Base-by-base conservation (phyloP, 208 protist genomes). In the Angomonas ambiguus region DNA sequence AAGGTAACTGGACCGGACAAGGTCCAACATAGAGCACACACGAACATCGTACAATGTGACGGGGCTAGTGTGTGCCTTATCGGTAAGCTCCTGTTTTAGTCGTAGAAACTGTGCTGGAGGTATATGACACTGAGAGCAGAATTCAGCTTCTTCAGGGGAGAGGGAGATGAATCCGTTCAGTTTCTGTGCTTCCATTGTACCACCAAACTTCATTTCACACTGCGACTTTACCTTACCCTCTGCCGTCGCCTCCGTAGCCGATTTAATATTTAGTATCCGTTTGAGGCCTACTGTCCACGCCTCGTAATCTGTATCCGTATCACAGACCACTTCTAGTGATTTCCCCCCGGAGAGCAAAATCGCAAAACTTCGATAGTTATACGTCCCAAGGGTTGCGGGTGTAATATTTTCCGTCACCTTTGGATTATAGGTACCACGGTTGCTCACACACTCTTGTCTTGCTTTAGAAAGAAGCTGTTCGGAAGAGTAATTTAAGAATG, bases 41-140 rank as follows among this genome's bases (percentile, higher is more conserved):
- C 91, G 85, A 4, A 94, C 74, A 63, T 95, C 91, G 71, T 94
- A 96, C 27, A 90, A 68, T n/a, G 85, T 95, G 55, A 96, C 77
- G 11, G 78, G 72, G 34, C 62, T 75, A 41, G 71, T 82, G 59
- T 94, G 80, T 0, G 82, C 66, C 80, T 85, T 88, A 35, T 95
- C 83, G 22, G 80, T 62, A 72, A 94, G 79, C 69, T 94, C 85
- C 58, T 91, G 77, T 68, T 93, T 92, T 8, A 93, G 79, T 22
- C 89, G 90, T 30, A 96, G 79, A 71, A 91, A 95, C 31, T 92
- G 79, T 4, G 74, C 78, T 6, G 91, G 91, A 0, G 91, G 85
- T 51, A 95, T 88, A 74, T 96, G 91, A 62, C 83, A 79, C 57
- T 94, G 87, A 59, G 79, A 84, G 77, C 91, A 96, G 10, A 95